Base-by-base conservation (phyloP, 768 basidiomycete genomes). In the Lactarius psammicola region DNA sequence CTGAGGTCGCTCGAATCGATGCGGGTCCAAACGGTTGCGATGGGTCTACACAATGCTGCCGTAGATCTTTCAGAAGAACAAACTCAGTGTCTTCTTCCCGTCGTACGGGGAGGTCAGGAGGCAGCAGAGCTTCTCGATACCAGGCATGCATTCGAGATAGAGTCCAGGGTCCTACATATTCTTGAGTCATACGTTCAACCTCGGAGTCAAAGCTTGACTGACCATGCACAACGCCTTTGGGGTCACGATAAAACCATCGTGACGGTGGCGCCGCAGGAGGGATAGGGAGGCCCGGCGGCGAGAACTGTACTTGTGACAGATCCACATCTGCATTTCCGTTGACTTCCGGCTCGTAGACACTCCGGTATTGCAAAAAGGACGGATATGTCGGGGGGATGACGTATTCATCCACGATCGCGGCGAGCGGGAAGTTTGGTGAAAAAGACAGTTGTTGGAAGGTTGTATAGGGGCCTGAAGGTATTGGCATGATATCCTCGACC, bases 391-490 rank as follows among this genome's bases (percentile, higher is more conserved):
- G 94, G 9, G 94, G 94, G 59, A 96, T 96, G 64, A 93, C 84
- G 75, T 92, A 96, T 49, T 94, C 92, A 72, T 95, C 91, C 33
- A 93, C 90, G 61, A 96, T 90, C 0, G 89, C 84, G 31, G 90
- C 89, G 61, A 95, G 80, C n/a, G 94, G 94, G 71, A 96, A 92
- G 59, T 83, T 87, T 11, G 94, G 94, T 3, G 94, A 85, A 72
- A 93, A 95, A 9, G 81, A 82, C 18, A 96, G 79, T 77, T 96
- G 94, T 73, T 95, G 94, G 78, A 96, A 95, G 8, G 92, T 95
- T 23, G 90, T 92, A 74, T 95, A 96, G 34, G 92, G 86, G 23
- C 91, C 90, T 3, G 87, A 85, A 42, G 88, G 85, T 9, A 90
- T 78, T 15, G 87, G 80, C 3, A 87, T 75, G 23, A 90, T 75